Conservation (phyloP, 768 basidiomycete species). For the Galerina sulciceps region DNA sequence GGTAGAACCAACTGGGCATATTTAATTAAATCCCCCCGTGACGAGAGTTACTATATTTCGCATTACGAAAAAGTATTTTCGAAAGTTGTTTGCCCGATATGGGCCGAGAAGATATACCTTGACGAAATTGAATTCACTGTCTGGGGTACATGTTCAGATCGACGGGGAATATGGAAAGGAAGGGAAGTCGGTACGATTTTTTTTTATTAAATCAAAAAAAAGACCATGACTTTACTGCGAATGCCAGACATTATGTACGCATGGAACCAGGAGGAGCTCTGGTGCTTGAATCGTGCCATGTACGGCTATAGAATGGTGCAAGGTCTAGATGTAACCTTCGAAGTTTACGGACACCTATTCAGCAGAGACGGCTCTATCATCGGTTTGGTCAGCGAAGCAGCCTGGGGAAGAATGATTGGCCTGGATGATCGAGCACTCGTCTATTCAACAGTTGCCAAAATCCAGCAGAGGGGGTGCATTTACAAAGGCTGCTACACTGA, state of each 20-base stretch:
- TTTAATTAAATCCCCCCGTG: conserved; percentile 12
- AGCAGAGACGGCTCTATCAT: conserved; percentile 33
- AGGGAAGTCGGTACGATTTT: conserved; percentile 36
- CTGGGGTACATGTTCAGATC: conserved; percentile 29
- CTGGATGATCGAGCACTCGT: conserved; percentile 32
- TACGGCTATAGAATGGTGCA: conserved; percentile 28
- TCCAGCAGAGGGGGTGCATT: conserved; percentile 31
- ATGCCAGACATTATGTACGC: conserved; percentile 36
- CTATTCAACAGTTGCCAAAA: conserved; percentile 32
- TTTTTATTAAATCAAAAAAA: neutral
- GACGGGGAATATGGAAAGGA: conserved; percentile 42
- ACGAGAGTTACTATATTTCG: conserved; percentile 34
- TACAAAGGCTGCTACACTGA: conserved; percentile 23
- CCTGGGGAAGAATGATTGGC: conserved; percentile 33
- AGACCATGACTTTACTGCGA: neutral
- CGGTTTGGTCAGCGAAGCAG: conserved; percentile 41
- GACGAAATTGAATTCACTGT: conserved; percentile 39
- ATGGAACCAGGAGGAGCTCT: conserved; percentile 29
- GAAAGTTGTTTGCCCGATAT: conserved; percentile 34
- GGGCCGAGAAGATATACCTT: conserved; percentile 39
- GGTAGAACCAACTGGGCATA: conserved; percentile 14
- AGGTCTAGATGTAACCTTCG: conserved; percentile 39
- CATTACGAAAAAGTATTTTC: conserved; percentile 28
- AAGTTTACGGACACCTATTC: conserved; percentile 38
- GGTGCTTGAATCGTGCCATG: conserved; percentile 34